A percentile compares a stretch with the other conserved stretches of the same genome.
Evolutionary conservation across 352 stramenopile genomes (phyloP).

Genomic region (Phytophthora syringae): DNA sequence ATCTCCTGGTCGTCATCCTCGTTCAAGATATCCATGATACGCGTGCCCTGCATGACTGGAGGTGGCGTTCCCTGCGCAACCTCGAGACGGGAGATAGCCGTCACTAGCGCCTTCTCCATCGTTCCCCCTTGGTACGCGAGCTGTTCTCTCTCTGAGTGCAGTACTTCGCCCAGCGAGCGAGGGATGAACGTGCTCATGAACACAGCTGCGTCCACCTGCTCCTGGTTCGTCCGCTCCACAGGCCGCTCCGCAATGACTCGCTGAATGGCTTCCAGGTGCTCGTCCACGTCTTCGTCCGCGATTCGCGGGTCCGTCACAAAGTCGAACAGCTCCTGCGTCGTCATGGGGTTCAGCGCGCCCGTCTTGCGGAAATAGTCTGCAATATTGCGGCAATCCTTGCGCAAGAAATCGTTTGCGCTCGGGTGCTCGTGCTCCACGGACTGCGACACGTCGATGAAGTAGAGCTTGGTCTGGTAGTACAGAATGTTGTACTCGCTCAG

Average conservation of each 20-base stretch:
- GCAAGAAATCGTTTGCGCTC: slow-evolving; percentile 96
- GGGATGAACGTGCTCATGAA: slow-evolving; percentile 96
- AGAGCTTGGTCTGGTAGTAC: slow-evolving; percentile 97
- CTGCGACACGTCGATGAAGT: slow-evolving; percentile 99
- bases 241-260: slow-evolving; percentile 82
- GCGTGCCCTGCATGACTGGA: slow-evolving; percentile 40
- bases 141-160: slow-evolving; percentile 88
- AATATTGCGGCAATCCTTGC: slow-evolving; percentile 98
- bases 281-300: slow-evolving; percentile 80
- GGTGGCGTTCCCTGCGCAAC: slow-evolving; percentile 37
- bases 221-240: slow-evolving; percentile 59
- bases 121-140: slow-evolving; percentile 85
- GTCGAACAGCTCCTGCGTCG: slow-evolving; percentile 96
- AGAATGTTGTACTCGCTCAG: slow-evolving; percentile 99
- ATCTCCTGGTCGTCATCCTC: slow-evolving; percentile 59
- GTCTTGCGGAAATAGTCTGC: slow-evolving; percentile 97
- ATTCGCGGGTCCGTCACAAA: slow-evolving; percentile 92
- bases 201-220: slow-evolving; percentile 94
- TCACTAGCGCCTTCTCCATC: slow-evolving; percentile 85
- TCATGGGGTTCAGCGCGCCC: slow-evolving; percentile 92
- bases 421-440: slow-evolving; percentile 99
- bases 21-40: slow-evolving; percentile 80
- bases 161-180: slow-evolving; percentile 94
- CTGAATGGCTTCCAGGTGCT: slow-evolving; percentile 92
- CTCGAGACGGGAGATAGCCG: slow-evolving; percentile 80